Evolutionary conservation across 2,329 filamentous ascomycete species (phyloP).

Genomic region (Penicillium sp.): DNA sequence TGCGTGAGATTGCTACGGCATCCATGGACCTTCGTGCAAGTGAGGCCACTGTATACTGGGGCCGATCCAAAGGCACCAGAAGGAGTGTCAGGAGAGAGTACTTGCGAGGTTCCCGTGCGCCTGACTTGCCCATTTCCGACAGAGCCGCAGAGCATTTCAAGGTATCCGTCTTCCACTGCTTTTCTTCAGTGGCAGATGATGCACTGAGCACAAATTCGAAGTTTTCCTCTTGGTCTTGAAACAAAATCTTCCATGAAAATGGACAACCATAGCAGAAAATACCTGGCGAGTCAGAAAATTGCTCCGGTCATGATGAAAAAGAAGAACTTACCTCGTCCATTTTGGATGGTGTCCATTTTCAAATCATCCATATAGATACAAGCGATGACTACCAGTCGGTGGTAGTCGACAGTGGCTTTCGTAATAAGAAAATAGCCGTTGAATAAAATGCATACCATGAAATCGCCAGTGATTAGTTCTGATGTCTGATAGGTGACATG

Average conservation of each 20-base stretch:
- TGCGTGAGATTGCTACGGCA: constrained; percentile 71
- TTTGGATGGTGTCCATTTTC: constrained; percentile 37
- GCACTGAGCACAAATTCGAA: constrained; percentile 87
- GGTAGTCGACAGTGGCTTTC: constrained; percentile 61
- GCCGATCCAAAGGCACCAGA: constrained; percentile 71
- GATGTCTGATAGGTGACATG: constrained; percentile 78
- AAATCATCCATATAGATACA: constrained; percentile 62
- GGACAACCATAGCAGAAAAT: constrained; percentile 83
- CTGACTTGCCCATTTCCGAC: constrained; percentile 51
- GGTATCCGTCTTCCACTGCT: constrained; percentile 74
- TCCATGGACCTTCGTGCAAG: constrained; percentile 67
- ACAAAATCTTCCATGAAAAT: constrained; percentile 89
- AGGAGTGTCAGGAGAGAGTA: constrained; percentile 58
- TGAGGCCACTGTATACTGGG: constrained; percentile 70
- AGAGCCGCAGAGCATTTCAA: constrained; percentile 52
- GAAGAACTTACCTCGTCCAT: constrained; percentile 34
- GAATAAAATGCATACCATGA: constrained; percentile 85
- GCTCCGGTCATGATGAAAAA: not conserved
- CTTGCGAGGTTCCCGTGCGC: constrained; percentile 26
- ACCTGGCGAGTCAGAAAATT: constrained; percentile 51
- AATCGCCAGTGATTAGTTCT: constrained; percentile 68
- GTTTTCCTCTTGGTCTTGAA: constrained; percentile 72
- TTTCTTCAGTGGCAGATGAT: constrained; percentile 76
- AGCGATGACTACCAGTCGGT: constrained; percentile 70
- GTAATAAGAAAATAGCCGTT: constrained; percentile 76